Percentiles rank a stretch among this genome's conserved stretches.
These are phyloP conservation scores for Paspalum vaginatum DNA, from an alignment of 176 grass and related monocot species.

Conservation along the genomic window DNA sequence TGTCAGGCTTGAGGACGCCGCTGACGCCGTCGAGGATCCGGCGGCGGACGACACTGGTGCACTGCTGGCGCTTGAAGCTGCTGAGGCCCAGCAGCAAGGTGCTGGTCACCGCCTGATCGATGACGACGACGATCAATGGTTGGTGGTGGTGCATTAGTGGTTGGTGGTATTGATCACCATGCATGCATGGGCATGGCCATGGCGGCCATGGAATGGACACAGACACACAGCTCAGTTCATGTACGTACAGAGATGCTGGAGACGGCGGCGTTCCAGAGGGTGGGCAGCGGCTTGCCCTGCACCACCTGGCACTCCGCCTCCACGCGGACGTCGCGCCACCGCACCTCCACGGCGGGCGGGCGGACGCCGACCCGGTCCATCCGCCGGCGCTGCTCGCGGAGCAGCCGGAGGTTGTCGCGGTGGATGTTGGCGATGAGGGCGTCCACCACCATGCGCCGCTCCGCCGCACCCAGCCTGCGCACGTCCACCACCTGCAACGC, in stretches of 20 bases:
- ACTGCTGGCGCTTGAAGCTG: slow-evolving; percentile 43
- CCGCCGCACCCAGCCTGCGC: slow-evolving; percentile 42
- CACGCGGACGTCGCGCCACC: slow-evolving; percentile 48
- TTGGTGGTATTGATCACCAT: too few relatives aligned
- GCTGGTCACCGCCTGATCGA: background rate
- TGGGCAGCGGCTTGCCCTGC: slow-evolving; percentile 55
- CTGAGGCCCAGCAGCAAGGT: slow-evolving; percentile 3
- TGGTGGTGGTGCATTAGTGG: too few relatives aligned
- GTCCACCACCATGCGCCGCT: slow-evolving; percentile 56
- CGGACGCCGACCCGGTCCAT: slow-evolving; percentile 69
- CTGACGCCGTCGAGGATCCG: slow-evolving; percentile 48
- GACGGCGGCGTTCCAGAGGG: slow-evolving; percentile 53
- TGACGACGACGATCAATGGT: too few relatives aligned
- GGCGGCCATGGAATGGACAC: too few relatives aligned
- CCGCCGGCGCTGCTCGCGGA: slow-evolving; percentile 68
- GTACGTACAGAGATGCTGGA: slow-evolving; percentile 14
- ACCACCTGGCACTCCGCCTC: slow-evolving; percentile 62
- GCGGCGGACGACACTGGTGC: slow-evolving; percentile 38
- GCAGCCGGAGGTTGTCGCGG: slow-evolving; percentile 61
- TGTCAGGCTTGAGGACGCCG: slow-evolving; percentile 46
- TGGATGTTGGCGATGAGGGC: slow-evolving; percentile 61
- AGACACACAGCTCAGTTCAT: too few relatives aligned
- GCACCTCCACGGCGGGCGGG: slow-evolving; percentile 59
- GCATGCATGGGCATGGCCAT: too few relatives aligned
- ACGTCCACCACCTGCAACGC: slow-evolving; percentile 45